Evolutionary conservation across 441 rosid species (phyloP).

Genomic region (Dalechampia spathulata): DNA sequence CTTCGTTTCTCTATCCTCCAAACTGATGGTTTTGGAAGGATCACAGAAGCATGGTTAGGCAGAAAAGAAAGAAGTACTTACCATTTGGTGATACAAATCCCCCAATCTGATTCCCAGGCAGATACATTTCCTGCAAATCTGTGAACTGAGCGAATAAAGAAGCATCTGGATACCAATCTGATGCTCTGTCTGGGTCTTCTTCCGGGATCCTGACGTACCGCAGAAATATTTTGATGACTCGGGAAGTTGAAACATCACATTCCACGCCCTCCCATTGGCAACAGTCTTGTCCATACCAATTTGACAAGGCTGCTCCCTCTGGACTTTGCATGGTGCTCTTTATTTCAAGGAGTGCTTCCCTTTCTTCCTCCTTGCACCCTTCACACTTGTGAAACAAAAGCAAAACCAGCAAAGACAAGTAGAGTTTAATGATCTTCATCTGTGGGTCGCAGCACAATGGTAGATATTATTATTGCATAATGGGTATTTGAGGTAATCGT

Average conservation of each 20-base stretch:
- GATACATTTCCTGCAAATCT: constrained; percentile 1
- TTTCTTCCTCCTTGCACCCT: constrained; percentile 12
- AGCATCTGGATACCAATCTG: constrained; percentile 1
- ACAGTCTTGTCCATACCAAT: not conserved
- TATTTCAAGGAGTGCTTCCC: constrained; percentile 8
- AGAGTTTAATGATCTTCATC: not conserved
- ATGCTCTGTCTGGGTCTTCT: too few species aligned
- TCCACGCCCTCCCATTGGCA: not conserved
- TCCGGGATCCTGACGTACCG: not conserved
- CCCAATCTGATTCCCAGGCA: not conserved
- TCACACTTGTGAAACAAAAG: not conserved
- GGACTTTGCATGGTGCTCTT: not conserved
- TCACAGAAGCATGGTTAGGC: not conserved
- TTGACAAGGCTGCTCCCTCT: not conserved
- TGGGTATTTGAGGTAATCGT: too few species aligned
- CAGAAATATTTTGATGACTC: not conserved
- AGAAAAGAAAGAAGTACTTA: not conserved
- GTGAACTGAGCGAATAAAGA: constrained; percentile 4
- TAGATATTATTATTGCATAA: too few species aligned
- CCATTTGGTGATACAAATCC: constrained; percentile 3
- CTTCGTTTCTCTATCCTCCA: too few species aligned
- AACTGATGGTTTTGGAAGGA: not conserved
- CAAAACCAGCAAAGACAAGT: not conserved
- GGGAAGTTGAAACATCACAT: not conserved
- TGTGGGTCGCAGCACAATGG: too few species aligned